Conservation (phyloP, 2,329 filamentous ascomycete genomes). For the Alternaria sp. region DNA sequence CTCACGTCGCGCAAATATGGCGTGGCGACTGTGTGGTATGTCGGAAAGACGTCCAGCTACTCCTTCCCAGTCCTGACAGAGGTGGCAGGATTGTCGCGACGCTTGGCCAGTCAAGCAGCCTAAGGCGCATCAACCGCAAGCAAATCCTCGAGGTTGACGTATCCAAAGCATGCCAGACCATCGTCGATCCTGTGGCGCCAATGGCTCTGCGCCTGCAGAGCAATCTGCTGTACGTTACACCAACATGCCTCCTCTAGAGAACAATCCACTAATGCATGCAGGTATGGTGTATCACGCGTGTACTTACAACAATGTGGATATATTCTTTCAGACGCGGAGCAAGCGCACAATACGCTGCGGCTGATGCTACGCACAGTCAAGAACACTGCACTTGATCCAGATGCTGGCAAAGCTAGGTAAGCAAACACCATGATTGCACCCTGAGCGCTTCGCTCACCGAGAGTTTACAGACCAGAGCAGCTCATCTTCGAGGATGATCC, state of each 20-base stretch:
- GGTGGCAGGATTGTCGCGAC: conserved; percentile 84
- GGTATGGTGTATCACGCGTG: conserved; percentile 77
- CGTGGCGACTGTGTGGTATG: conserved; percentile 92
- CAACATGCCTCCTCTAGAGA: neutral
- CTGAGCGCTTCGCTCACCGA: conserved; percentile 11
- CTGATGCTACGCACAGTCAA: conserved; percentile 68
- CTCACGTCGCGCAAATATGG: conserved; percentile 88
- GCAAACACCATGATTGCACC: conserved; percentile 24
- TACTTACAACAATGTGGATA: conserved; percentile 89
- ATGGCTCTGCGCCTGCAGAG: conserved; percentile 90
- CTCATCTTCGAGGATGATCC: conserved; percentile 85
- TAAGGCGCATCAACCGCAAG: conserved; percentile 80
- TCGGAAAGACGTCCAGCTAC: conserved; percentile 2
- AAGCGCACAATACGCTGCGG: conserved; percentile 76
- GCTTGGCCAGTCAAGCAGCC: conserved; percentile 70
- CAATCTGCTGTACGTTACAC: conserved; percentile 72
- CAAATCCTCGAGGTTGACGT: conserved; percentile 90
- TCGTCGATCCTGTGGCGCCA: conserved; percentile 82
- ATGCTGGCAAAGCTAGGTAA: conserved; percentile 76
- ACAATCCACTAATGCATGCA: conserved; percentile 26
- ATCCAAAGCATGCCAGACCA: conserved; percentile 85
- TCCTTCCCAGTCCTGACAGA: conserved; percentile 30
- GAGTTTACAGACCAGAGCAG: conserved; percentile 70
- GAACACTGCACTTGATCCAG: conserved; percentile 70
- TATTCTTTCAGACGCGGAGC: conserved; percentile 80